Evolutionary conservation across 2,329 filamentous ascomycete genomes (phyloP).

Genomic region (Epichloe brachyelytri): DNA sequence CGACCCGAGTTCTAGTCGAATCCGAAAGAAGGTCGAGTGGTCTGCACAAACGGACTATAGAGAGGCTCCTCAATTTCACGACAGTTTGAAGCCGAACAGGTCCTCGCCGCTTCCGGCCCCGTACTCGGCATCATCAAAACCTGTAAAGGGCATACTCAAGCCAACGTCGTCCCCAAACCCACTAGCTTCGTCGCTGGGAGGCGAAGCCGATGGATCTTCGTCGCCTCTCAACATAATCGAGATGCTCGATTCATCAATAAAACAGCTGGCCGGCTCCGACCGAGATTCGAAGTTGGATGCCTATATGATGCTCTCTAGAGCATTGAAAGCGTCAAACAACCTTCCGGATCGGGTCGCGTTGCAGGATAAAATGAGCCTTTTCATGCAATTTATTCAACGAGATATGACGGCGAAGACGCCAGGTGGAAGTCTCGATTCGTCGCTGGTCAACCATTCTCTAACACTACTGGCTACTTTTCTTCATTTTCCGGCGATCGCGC

Average conservation of each 20-base stretch:
- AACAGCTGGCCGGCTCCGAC: slow-evolving; percentile 66
- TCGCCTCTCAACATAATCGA: slow-evolving; percentile 48
- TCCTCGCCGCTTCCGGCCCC: slow-evolving; percentile 28
- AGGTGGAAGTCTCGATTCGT: slow-evolving; percentile 46
- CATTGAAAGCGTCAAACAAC: slow-evolving; percentile 70
- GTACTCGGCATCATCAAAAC: slow-evolving; percentile 27
- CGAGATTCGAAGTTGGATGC: slow-evolving; percentile 67
- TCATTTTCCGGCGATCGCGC: slow-evolving; percentile 57
- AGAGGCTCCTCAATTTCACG: slow-evolving; percentile 34
- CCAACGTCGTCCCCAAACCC: slow-evolving; percentile 38
- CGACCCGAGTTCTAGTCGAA: slow-evolving; percentile 29
- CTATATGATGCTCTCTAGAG: slow-evolving; percentile 66
- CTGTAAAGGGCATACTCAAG: slow-evolving; percentile 67
- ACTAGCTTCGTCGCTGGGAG: slow-evolving; percentile 26
- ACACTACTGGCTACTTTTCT: slow-evolving; percentile 67
- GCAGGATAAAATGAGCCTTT: slow-evolving; percentile 59
- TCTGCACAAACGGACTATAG: slow-evolving; percentile 43
- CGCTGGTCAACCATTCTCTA: slow-evolving; percentile 64
- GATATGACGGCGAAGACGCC: slow-evolving; percentile 56
- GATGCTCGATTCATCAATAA: slow-evolving; percentile 76
- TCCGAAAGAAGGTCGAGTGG: slow-evolving; percentile 44
- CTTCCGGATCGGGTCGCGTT: slow-evolving; percentile 63
- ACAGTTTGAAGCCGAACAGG: slow-evolving; percentile 23
- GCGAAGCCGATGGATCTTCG: slow-evolving; percentile 27
- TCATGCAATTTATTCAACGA: slow-evolving; percentile 72